Percentiles rank a stretch among this genome's conserved stretches.
Conservation (phyloP, 164 flowering plant species). For the Chimonanthus salicifolius region DNA sequence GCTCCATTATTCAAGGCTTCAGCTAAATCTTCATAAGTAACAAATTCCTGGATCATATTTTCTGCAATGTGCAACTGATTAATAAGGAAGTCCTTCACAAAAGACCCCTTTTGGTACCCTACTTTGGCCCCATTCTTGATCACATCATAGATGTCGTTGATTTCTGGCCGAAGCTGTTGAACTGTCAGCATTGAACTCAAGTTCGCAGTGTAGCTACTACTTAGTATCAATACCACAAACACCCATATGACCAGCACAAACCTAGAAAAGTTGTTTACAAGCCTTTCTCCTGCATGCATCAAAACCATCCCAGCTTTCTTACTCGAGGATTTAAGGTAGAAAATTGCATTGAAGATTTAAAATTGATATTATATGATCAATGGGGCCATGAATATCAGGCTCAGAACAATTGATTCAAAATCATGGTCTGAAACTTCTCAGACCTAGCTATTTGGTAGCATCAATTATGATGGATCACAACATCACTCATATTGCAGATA, state of each 20-base stretch:
- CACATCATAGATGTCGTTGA: constrained; percentile 19
- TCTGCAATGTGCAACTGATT: constrained; percentile 3
- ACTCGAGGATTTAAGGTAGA: too few relatives aligned
- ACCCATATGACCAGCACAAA: constrained; percentile 47
- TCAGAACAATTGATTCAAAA: too few relatives aligned
- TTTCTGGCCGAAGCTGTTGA: constrained; percentile 31
- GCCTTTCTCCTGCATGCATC: constrained; percentile 32
- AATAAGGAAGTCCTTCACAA: constrained; percentile 3
- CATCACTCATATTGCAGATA: too few relatives aligned
- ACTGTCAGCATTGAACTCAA: constrained; percentile 47
- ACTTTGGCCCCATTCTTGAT: constrained; percentile 12
- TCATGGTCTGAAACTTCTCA: too few relatives aligned
- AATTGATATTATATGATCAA: too few relatives aligned
- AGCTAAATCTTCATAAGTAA: background rate
- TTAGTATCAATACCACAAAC: constrained; percentile 42
- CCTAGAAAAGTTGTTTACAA: constrained; percentile 34
- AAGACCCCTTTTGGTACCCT: constrained; percentile 20
- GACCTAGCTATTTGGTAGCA: too few relatives aligned
- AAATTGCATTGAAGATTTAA: too few relatives aligned
- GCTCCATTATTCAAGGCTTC: constrained; percentile 23
- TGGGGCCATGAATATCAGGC: too few relatives aligned
- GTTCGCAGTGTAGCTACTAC: constrained; percentile 47
- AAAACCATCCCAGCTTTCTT: too few relatives aligned
- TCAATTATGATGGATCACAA: too few relatives aligned
- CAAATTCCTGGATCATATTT: background rate